Base-by-base conservation (phyloP, 805 yeast genomes). In the Saccharomycopsis babjevae region DNA sequence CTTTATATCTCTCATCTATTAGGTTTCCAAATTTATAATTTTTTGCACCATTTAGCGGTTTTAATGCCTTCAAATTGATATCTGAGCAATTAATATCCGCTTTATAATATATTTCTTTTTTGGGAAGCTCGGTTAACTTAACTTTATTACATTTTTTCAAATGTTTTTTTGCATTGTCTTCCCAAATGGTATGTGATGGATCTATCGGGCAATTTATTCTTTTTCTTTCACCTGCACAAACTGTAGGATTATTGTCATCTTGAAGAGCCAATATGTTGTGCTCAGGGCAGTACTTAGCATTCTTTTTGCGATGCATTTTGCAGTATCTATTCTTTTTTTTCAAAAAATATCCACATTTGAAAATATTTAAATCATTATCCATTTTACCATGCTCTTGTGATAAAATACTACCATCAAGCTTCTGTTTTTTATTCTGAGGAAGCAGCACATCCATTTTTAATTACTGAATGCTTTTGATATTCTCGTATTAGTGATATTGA, bases 171-270 rank as follows among this genome's bases (percentile, higher is more conserved):
- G 89, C 69, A 58, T 80, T 83, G 52, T 77, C 75, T 56, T 76
- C 76, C 89, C 89, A 86, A 0, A 90, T 83, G 1, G 85, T 79
- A 70, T 90, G 97, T 1, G 81, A 78, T 1, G 86, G 83, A 70
- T 89, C 96, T 34, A 85, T 68, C 0, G 97, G 90, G 72, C 97
- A 90, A 6, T 84, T 82, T 0, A 90, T 78, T 60, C 96, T 65
- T 67, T 67, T 13, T 57, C 62, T 56, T 64, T 60, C 58, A 63
- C 65, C 28, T 61, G 58, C 20, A 42, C 38, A 34, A 13, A 34
- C 15, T 10, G 8, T n/a, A 46, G 32, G n/a, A 11, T 22, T 8
- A 15, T 13, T 22, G 28, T 11, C 22, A 10, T 32, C n/a, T 5
- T 57, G 54, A 57, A 20, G 15, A 36, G 6, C 32, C 11, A 40